Percentiles rank a stretch among this genome's conserved stretches.
phyloP scores from a whole-genome alignment of 2,329 filamentous ascomycete genomes.

The Nigrospora oryzae region DNA sequence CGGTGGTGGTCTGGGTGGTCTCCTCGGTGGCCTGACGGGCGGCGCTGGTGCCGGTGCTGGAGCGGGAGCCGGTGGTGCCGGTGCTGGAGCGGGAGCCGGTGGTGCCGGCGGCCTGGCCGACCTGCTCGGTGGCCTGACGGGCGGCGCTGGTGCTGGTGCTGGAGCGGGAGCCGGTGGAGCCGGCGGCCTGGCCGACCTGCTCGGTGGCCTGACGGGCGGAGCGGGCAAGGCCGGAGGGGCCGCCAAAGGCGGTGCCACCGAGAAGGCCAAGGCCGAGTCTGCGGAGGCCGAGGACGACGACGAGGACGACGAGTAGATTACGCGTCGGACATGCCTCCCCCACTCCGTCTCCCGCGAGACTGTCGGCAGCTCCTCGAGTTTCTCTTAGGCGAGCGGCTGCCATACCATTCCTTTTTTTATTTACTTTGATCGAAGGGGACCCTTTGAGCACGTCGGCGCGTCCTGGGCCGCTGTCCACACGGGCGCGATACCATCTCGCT shows the following conservation, averaged over 20 bases:
- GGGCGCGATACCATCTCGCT: no score
- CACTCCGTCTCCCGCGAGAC: no score
- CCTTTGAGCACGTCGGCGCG: no score
- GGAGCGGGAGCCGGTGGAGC: not conserved
- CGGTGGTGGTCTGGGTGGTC: not conserved
- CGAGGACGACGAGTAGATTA: not conserved
- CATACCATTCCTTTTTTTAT: no score
- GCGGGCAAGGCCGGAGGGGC: not conserved
- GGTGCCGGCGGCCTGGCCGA: not conserved
- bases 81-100: not conserved
- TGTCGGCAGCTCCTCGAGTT: no score
- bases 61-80: not conserved
- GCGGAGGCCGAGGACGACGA: not conserved
- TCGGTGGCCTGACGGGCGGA: not conserved
- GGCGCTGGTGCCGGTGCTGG: not conserved
- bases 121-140: not conserved
- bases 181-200: not conserved
- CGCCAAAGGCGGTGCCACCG: not conserved
- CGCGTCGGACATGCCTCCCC: no score
- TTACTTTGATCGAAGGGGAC: no score
- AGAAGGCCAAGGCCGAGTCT: not conserved
- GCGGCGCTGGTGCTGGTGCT: not conserved
- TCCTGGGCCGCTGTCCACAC: no score
- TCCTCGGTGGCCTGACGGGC: not conserved
- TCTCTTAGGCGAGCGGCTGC: no score